These are phyloP conservation scores for Russula foetens DNA, from an alignment of 768 basidiomycete genomes.

Conservation along the genomic window DNA sequence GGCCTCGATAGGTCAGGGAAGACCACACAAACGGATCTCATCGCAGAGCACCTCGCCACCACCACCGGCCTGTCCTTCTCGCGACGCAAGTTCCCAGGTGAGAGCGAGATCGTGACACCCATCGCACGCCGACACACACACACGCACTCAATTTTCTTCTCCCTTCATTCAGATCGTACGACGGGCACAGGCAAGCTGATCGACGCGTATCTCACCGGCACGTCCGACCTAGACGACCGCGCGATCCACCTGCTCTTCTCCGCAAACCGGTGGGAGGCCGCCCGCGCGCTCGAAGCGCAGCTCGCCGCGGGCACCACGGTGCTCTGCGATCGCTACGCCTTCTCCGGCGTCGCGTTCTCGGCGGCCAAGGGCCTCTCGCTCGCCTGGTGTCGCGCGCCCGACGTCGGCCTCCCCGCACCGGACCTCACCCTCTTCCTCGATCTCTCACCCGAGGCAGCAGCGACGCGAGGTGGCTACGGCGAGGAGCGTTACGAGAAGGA, in stretches of 20 bases:
- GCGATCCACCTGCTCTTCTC: constrained; percentile 92
- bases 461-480: constrained; percentile 70
- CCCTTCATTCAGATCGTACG: constrained; percentile 69
- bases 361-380: constrained; percentile 61
- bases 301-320: constrained; percentile 61
- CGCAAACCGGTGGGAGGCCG: constrained; percentile 94
- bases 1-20: constrained; percentile 96
- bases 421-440: constrained; percentile 87
- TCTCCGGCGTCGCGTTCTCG: constrained; percentile 92
- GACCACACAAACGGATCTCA: constrained; percentile 69
- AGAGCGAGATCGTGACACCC: no score
- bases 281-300: constrained; percentile 57
- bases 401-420: constrained; percentile 80
- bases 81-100: constrained; percentile 88
- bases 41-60: constrained; percentile 46
- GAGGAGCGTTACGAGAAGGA: constrained; percentile 81
- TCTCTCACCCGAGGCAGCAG: constrained; percentile 61
- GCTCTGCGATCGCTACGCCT: constrained; percentile 91
- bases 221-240: constrained; percentile 83
- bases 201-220: constrained; percentile 78
- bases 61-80: constrained; percentile 39
- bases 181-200: constrained; percentile 91
- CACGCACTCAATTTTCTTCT: no score
- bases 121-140: no score
- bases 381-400: constrained; percentile 81